These are phyloP conservation scores for Malassezia furfur DNA, from an alignment of 1,284 basidiomycete species.

Conservation along the genomic window DNA sequence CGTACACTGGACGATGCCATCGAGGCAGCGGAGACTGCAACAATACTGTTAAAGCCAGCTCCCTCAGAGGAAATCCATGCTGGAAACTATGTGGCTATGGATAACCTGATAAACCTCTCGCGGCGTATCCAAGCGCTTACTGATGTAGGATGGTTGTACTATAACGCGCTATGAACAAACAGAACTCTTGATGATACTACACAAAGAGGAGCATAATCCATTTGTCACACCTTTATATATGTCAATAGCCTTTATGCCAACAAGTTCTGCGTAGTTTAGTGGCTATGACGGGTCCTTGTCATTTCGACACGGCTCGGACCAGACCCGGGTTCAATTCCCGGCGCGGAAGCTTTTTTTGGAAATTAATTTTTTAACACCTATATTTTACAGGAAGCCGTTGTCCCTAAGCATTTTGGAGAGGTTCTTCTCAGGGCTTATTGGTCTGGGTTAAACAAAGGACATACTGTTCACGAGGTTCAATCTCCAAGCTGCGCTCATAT, in stretches of 20 bases:
- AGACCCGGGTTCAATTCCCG: slow-evolving; percentile 24
- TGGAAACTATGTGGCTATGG: too few relatives aligned
- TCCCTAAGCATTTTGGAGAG: slow-evolving; percentile 78
- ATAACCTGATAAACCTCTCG: too few relatives aligned
- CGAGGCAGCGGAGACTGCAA: background rate
- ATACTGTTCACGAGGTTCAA: slow-evolving; percentile 75
- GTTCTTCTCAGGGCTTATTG: slow-evolving; percentile 59
- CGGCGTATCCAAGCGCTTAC: too few relatives aligned
- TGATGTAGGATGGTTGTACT: too few relatives aligned
- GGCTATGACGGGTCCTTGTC: slow-evolving; percentile 23
- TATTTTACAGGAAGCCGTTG: slow-evolving; percentile 64
- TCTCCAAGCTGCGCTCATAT: slow-evolving; percentile 71
- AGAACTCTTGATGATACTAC: too few relatives aligned
- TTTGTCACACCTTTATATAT: too few relatives aligned
- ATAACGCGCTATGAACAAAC: too few relatives aligned
- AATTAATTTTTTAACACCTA: background rate
- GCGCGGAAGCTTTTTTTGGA: slow-evolving; percentile 18
- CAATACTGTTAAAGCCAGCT: background rate
- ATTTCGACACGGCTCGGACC: slow-evolving; percentile 9
- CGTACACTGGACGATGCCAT: background rate
- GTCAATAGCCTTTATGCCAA: background rate
- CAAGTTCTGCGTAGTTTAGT: slow-evolving; percentile 21
- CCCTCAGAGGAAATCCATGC: too few relatives aligned
- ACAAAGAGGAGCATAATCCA: too few relatives aligned
- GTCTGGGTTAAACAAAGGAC: background rate